Evolutionary conservation across 1,284 basidiomycete species (phyloP), one percentile per base, ranked within the genome.

Genomic region (Coniophora puteana): DNA sequence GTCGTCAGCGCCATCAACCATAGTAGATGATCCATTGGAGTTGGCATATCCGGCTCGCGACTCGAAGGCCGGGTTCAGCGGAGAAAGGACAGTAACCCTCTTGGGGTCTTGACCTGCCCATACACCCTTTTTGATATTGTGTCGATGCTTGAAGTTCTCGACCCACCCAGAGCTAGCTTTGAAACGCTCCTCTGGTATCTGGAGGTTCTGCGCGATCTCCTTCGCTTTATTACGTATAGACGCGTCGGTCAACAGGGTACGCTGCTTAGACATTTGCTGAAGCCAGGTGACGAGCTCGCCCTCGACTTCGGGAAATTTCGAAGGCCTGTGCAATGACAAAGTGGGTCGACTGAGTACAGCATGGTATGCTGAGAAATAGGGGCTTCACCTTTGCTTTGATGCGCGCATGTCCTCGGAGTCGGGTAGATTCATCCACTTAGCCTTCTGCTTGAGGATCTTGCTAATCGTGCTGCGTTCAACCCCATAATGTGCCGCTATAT

Each of bases 381-480:
- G 21, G 4, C 48, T 65, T 52, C 57, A 83, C 86, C 84, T 74
- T 57, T 84, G 74, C 53, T 83, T 85, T 12, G 79, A 73, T 33
- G 80, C 70, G 33, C 72, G 68, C 43, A 75, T 63, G 41, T 69
- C 71, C 44, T 78, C 75, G 48, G 78, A 73, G 39, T 76, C 72
- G 12, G 72, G 66, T 36, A 89, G 74, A 45, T 75, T 78, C 53
- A 93, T 65, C 91, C 91, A 94, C 52, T 81, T 81, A 13, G 76
- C 72, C 63, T 88, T 89, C 54, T 88, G 68, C 58, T 93, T 93
- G 47, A 94, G 72, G 49, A 93, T 93, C 67, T 94, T 93, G 65
- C 85, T 89, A 57, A 94, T 87, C n/a, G 91, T 94, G 62, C 88
- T 92, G 37, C 92, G 81, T 59, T 94, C 92, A 41, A 93, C 85